Evolutionary conservation across 2,329 filamentous ascomycete genomes (phyloP), one percentile per base, ranked within the genome.

Genomic region (Amphichorda felina): DNA sequence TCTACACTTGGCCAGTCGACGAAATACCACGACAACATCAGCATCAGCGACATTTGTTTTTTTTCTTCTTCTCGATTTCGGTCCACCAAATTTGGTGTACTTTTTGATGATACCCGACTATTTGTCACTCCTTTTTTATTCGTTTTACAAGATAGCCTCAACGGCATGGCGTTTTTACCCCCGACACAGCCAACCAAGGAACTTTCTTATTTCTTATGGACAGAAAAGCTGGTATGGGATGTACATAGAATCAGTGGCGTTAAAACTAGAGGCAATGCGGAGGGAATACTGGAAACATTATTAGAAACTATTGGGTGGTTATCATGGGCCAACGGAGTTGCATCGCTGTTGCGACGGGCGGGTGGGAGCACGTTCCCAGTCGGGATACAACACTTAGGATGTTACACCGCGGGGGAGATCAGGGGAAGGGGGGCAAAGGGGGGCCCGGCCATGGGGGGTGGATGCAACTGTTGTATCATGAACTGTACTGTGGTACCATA

Each of bases 321-420:
- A n/a, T 13, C 9, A 21, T 19, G 44, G 44, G 10, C 21, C 21
- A 24, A 10, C 10, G 21, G 21, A 24, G 21, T 24, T 24, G n/a
- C n/a, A n/a, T n/a, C n/a, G 9, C 24, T 15, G 31, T 24, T 24
- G 6, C 21, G 6, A 24, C 6, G 21, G 21, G 6, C 6, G 21
- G 6, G 6, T 6, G 6, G 21, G 21, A 10, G 21, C 21, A 24
- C 10, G 21, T 6, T 10, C 10, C 10, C 21, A 24, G 21, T 6
- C 21, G 21, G 21, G 6, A 24, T 24, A 24, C 21, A 24, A 6
- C 10, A 10, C 10, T 10, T 24, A 10, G 21, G 10, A 10, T 24
- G 6, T 24, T 10, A 24, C n/a, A n/a, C n/a, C n/a, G n/a, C n/a
- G 21, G 6, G 21, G 21, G 10, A 24, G 21, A 10, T 24, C n/a